Evolutionary conservation across 2,329 filamentous ascomycete species (phyloP).

Genomic region (Curvularia lunata): DNA sequence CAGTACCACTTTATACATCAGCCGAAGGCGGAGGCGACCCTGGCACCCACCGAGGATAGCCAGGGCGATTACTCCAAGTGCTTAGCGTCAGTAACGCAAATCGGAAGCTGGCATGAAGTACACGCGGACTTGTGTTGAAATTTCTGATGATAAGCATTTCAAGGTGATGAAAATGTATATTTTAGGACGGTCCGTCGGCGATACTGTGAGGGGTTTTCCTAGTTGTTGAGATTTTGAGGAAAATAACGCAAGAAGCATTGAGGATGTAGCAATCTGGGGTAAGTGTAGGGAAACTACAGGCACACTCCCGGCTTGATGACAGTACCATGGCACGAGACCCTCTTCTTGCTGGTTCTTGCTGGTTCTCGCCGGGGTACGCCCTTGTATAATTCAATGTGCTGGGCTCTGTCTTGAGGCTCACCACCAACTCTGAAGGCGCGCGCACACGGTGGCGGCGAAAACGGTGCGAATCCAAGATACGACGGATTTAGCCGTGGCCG

Average conservation of each 20-base stretch:
- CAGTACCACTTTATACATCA: slow-evolving; percentile 17
- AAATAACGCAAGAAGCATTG: neutral
- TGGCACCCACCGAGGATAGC: slow-evolving; percentile 4
- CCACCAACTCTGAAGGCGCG: neutral
- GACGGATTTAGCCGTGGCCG: neutral
- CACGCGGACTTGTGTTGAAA: neutral
- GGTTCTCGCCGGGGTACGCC: neutral
- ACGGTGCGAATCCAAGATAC: too few relatives aligned
- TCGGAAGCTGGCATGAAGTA: slow-evolving; percentile 7
- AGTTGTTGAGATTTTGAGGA: neutral
- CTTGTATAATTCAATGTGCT: neutral
- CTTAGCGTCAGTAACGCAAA: slow-evolving; percentile 8
- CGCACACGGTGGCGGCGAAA: neutral
- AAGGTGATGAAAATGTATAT: neutral
- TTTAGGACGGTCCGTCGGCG: neutral
- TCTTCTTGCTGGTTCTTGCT: neutral
- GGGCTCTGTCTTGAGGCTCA: neutral
- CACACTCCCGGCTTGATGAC: neutral
- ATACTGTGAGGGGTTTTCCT: neutral
- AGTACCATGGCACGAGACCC: neutral
- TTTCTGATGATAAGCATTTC: neutral
- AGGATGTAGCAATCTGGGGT: neutral
- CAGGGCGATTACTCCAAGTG: slow-evolving; percentile 5
- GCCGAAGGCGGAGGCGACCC: slow-evolving; percentile 12
- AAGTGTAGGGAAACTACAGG: too few relatives aligned